phyloP scores from a whole-genome alignment of 495 filamentous ascomycete genomes.

The Tuber melanosporum region DNA sequence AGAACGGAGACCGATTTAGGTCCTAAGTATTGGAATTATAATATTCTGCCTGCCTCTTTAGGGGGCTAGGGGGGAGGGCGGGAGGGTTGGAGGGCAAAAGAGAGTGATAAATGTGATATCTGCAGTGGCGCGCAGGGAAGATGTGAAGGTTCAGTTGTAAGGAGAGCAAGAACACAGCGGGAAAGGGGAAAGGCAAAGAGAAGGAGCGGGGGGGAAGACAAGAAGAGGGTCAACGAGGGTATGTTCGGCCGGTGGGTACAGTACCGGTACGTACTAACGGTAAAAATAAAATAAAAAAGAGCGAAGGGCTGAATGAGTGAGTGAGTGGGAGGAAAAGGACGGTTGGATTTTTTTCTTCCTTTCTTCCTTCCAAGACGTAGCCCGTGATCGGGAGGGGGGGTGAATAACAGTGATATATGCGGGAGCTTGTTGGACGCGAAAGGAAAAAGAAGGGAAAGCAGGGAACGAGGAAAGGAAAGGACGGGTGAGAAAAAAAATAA shows the following conservation, averaged over 20 bases:
- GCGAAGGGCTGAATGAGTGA: background rate
- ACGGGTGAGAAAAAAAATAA: background rate
- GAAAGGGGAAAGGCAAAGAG: background rate
- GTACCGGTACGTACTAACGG: background rate
- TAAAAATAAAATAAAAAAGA: background rate
- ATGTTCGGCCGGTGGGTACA: background rate
- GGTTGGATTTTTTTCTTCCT: constrained; percentile 9
- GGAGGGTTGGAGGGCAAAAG: background rate
- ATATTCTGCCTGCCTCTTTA: background rate
- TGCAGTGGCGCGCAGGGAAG: constrained; percentile 11
- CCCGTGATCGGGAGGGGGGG: background rate
- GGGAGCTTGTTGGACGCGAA: constrained; percentile 2
- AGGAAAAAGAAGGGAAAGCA: constrained; percentile 14
- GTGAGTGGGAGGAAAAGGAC: constrained; percentile 6
- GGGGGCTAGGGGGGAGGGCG: background rate
- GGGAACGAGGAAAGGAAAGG: background rate
- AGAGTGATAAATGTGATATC: constrained; percentile 21
- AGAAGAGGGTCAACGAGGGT: background rate
- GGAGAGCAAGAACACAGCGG: background rate
- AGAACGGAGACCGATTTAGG: constrained; percentile 6
- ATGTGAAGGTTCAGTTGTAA: background rate
- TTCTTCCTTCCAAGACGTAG: constrained; percentile 12
- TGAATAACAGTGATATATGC: background rate
- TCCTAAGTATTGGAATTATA: constrained; percentile 6
- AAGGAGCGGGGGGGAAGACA: background rate